These are phyloP conservation scores for Ophiosphaerella narmari DNA, from an alignment of 2,329 filamentous ascomycete genomes.

Conservation along the genomic window DNA sequence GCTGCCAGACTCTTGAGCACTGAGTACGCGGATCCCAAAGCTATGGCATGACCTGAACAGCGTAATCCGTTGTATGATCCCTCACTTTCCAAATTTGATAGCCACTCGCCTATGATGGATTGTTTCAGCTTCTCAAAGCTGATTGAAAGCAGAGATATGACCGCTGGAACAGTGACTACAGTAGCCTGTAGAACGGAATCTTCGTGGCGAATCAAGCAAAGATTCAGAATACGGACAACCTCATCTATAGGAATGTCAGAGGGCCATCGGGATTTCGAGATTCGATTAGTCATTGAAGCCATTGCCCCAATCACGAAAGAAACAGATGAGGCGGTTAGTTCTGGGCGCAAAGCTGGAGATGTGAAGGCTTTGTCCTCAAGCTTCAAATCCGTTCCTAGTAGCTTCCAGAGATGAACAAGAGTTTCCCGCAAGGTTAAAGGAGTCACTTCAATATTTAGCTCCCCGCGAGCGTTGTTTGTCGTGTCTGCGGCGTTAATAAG, in stretches of 20 bases:
- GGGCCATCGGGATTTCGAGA: conserved; percentile 5
- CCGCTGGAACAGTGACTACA: conserved; percentile 23
- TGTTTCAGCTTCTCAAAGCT: conserved; percentile 12
- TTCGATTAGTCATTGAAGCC: conserved; percentile 17
- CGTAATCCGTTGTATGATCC: conserved; percentile 46
- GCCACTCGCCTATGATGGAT: conserved; percentile 33
- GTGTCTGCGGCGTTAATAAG: conserved; percentile 16
- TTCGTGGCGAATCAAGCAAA: conserved; percentile 44
- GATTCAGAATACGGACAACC: conserved; percentile 30
- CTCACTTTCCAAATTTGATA: conserved; percentile 40
- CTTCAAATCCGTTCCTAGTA: conserved; percentile 37
- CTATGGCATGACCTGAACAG: conserved; percentile 51
- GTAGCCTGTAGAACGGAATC: conserved; percentile 40
- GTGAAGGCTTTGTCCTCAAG: conserved; percentile 47
- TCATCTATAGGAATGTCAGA: conserved; percentile 17
- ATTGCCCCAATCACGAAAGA: conserved; percentile 58
- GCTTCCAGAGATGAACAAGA: conserved; percentile 36
- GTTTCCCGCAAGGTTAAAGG: not conserved
- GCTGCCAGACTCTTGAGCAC: conserved; percentile 6
- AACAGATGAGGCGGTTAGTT: conserved; percentile 67
- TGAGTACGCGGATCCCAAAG: conserved; percentile 48
- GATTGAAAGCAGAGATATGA: conserved; percentile 24
- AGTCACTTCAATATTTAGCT: not conserved
- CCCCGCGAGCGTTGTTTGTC: not conserved
- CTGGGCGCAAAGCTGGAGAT: conserved; percentile 59